These are phyloP conservation scores for Dryas drummondii DNA, from an alignment of 306 rosid genomes.

Conservation along the genomic window DNA sequence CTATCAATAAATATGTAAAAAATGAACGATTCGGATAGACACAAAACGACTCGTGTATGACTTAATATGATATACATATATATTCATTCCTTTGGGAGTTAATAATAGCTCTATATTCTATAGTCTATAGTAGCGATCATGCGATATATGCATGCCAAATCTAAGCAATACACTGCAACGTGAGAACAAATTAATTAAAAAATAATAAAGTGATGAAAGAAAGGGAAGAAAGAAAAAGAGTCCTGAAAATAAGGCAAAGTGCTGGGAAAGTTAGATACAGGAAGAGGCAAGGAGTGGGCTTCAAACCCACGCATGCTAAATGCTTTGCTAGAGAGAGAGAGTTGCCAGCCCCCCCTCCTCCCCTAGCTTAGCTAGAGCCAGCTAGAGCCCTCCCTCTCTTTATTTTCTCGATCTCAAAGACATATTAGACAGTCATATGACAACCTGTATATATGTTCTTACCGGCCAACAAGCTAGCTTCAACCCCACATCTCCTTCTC, in stretches of 20 bases:
- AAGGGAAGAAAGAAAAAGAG: slow-evolving; percentile 10
- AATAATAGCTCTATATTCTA: background rate
- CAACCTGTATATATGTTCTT: slow-evolving; percentile 38
- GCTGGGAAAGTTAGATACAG: slow-evolving; percentile 66
- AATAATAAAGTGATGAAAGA: background rate
- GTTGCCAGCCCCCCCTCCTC: slow-evolving; percentile 23
- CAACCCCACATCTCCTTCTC: too few relatives aligned
- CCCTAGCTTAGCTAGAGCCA: background rate
- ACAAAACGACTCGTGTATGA: too few relatives aligned
- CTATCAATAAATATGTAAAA: too few relatives aligned
- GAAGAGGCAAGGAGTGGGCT: slow-evolving; percentile 51
- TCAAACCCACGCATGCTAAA: slow-evolving; percentile 51
- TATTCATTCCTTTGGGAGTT: too few relatives aligned
- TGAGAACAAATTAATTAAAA: too few relatives aligned
- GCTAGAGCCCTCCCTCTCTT: background rate
- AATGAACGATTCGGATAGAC: too few relatives aligned
- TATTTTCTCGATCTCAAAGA: background rate
- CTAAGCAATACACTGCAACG: too few relatives aligned
- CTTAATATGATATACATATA: too few relatives aligned
- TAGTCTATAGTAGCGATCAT: background rate
- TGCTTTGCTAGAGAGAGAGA: slow-evolving; percentile 36
- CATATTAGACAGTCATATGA: slow-evolving; percentile 5
- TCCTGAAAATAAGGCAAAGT: slow-evolving; percentile 49
- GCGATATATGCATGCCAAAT: too few relatives aligned
- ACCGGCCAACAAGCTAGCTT: too few relatives aligned